Percentiles rank a stretch among this genome's conserved stretches.
Conservation (phyloP, 768 basidiomycete genomes). For the Suillus subluteus region DNA sequence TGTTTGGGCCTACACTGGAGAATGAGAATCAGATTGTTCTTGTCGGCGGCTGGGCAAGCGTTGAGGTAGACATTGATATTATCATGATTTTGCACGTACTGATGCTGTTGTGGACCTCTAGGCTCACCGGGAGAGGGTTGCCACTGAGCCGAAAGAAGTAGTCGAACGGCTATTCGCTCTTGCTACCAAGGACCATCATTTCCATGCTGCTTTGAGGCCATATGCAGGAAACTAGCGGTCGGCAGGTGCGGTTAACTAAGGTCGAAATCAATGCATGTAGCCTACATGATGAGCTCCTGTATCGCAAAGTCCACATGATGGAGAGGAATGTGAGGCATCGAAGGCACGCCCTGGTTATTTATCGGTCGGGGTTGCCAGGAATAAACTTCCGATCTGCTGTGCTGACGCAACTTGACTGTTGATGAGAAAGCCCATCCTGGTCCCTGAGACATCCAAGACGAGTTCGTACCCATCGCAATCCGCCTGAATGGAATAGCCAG, state of each 20-base stretch:
- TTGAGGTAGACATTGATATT: slow-evolving; percentile 25
- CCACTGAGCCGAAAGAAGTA: slow-evolving; percentile 8
- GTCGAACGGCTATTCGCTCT: slow-evolving; percentile 22
- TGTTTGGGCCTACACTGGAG: slow-evolving; percentile 26
- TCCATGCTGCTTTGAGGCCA: slow-evolving; percentile 17
- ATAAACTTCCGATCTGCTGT: too few species aligned
- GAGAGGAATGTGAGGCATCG: background rate
- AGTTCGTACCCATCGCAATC: background rate
- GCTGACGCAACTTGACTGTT: background rate
- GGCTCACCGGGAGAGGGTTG: slow-evolving; percentile 20
- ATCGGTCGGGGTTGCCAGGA: background rate
- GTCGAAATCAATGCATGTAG: background rate
- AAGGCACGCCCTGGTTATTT: background rate
- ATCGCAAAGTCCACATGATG: too few species aligned
- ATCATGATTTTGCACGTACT: background rate
- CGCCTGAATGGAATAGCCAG: background rate
- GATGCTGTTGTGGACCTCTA: slow-evolving; percentile 7
- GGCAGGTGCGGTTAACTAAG: background rate
- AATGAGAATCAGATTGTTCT: slow-evolving; percentile 25
- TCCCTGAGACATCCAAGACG: background rate
- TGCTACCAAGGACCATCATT: slow-evolving; percentile 18
- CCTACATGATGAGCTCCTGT: background rate
- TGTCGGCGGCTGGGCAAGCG: slow-evolving; percentile 25
- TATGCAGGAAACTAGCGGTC: background rate
- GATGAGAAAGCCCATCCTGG: background rate